Base-by-base conservation (phyloP, 805 yeast genomes). In the Saccharomycopsis synnaedendra region DNA sequence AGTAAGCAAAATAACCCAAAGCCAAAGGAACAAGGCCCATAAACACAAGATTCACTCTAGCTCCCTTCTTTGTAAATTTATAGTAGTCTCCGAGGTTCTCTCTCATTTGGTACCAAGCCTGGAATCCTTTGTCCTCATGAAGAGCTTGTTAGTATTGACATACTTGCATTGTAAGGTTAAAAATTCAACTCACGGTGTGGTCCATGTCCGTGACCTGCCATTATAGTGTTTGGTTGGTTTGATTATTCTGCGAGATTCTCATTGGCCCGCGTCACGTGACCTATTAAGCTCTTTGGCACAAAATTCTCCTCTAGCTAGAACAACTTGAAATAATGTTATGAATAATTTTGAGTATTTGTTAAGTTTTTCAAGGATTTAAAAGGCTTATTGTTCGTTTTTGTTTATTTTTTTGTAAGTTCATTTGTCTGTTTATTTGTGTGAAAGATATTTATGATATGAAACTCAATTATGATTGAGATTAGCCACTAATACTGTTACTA, bases 21-120 rank as follows among this genome's bases (percentile, higher is more conserved):
- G 58, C 62, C 32, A 61, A 56, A 41, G 68, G 68, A 39, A 64
- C 53, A 44, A 58, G 46, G 31, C 61, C 66, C 51, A 50, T 47
- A 35, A 47, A 49, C n/a, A 52, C 28, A 19, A 52, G n/a, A 27
- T 50, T 50, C 9, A 42, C 44, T 31, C 37, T 47, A 11, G 51
- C 53, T 7, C 52, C 49, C 32, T 47, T 47, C 43, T 50, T 48
- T 29, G 55, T 52, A 43, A 52, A 50, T 41, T 35, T 47, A 36
- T 51, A 52, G 30, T 39, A 48, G 32, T 50, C 51, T 29, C 54
- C 55, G 45, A 50, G 45, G 32, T 52, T 52, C 36, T 52, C 55
- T 47, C 53, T 52, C 51, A 50, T 50, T 30, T 42, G 10, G 33
- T 44, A 43, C 49, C 49, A 53, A 36, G 39, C 41, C 39, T 51